These are phyloP conservation scores for Colletotrichum siamense DNA, from an alignment of 2,329 filamentous ascomycete genomes.

Conservation along the genomic window DNA sequence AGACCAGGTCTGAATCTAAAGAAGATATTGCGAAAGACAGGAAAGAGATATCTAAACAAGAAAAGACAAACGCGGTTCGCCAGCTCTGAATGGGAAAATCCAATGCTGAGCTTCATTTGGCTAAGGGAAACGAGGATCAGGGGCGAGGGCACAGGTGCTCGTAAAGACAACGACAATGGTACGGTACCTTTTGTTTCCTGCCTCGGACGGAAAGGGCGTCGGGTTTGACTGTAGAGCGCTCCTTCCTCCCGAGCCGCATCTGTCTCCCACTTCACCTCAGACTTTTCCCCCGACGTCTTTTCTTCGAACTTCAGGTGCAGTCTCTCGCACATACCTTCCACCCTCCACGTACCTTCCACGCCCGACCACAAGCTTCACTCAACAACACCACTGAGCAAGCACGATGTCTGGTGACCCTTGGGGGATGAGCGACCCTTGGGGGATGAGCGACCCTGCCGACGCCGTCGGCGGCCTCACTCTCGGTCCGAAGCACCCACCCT, in stretches of 20 bases:
- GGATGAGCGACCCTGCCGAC: not conserved
- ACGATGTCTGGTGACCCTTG: not conserved
- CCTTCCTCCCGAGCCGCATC: not conserved
- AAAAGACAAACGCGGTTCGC: not conserved
- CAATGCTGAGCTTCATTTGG: not conserved
- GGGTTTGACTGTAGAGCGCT: not conserved
- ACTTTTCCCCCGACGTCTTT: not conserved
- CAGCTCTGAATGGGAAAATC: not conserved
- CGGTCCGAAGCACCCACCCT: not conserved
- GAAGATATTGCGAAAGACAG: not conserved
- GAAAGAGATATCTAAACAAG: accelerated
- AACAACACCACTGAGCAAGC: not conserved
- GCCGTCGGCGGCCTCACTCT: not conserved
- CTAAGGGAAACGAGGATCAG: not conserved
- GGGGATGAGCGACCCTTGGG: not conserved
- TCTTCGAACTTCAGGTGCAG: not conserved
- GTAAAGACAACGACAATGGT: not conserved
- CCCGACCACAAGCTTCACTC: not conserved
- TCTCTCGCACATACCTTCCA: not conserved
- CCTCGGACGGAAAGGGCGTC: not conserved
- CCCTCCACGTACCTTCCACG: not conserved
- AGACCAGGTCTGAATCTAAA: not conserved
- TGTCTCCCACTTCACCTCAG: not conserved
- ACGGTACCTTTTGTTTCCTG: not conserved
- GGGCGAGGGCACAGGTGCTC: not conserved